Base-by-base conservation (phyloP, 164 flowering plant species). In the Tetrastigma voinierianum region DNA sequence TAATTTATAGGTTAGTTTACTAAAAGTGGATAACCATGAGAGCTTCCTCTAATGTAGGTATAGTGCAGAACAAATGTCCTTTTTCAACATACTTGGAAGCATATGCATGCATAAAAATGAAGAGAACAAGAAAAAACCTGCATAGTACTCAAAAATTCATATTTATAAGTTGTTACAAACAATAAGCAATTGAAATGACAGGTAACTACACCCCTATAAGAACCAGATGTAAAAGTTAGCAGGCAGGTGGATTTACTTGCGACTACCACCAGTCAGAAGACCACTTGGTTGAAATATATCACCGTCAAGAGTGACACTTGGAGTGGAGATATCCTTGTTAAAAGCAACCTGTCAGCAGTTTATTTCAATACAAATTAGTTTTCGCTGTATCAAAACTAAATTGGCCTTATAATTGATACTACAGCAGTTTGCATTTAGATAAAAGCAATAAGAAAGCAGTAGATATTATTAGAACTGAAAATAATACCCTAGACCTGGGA, bases 231-330 rank as follows among this genome's bases (percentile, higher is more conserved):
- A 32, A 40, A 40, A 9, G 44, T 46, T 3, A 43, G 64, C 64
- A n/a, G 44, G 20, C 6, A 57, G 19, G 24, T 57, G 51, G 43
- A 61, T 86, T 72, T 82, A 92, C 98, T 77, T 96, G 83, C 98
- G 98, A 72, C 97, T 89, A 67, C 99, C 99, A 73, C 99, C 99
- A 72, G 99, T 96, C 62, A 96, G 74, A 59, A 90, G 86, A 63
- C 99, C 99, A 81, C 97, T 87, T 46, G 96, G 99, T 74, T 89
- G 95, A 78, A 89, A 96, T 69, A 89, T 83, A 73, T 96, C 99
- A 43, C 99, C 99, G 75, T 96, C 97, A 71, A 92, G 90, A 49
- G 96, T 96, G 60, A 93, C 97, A 80, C 95, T 90, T 51, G 87
- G 87, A 44, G 84, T 81, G 69, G 58, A 67, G 49, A 77, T 73